Percentiles rank a stretch among this genome's conserved stretches.
Evolutionary conservation across 2,329 filamentous ascomycete species (phyloP).

Genomic region (Microdochium nivale): DNA sequence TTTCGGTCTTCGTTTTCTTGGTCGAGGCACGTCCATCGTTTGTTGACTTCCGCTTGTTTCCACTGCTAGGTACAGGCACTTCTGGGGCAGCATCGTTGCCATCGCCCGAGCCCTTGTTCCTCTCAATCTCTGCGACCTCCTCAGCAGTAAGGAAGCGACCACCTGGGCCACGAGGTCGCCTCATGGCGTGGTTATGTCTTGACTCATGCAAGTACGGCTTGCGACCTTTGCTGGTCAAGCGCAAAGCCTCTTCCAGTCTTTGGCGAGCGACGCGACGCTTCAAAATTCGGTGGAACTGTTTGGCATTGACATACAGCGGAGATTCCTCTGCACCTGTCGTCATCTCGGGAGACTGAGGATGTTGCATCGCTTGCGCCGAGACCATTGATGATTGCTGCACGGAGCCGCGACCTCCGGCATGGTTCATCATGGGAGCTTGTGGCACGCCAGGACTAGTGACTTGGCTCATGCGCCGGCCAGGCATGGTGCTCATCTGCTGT

Average conservation of each 20-base stretch:
- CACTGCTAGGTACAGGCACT: conserved; percentile 20
- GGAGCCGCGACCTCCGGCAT: conserved; percentile 41
- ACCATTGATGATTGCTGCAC: conserved; percentile 52
- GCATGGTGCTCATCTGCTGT: conserved; percentile 58
- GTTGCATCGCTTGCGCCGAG: conserved; percentile 56
- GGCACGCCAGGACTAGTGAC: conserved; percentile 67
- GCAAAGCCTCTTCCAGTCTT: conserved; percentile 83
- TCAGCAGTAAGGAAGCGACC: conserved; percentile 94
- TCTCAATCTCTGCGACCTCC: conserved; percentile 85
- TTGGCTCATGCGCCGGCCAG: conserved; percentile 64
- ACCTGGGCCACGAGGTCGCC: conserved; percentile 83
- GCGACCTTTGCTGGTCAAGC: conserved; percentile 86
- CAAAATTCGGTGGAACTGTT: conserved; percentile 95
- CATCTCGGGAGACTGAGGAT: conserved; percentile 72
- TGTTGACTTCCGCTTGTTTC: conserved; percentile 53
- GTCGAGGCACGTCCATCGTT: conserved; percentile 34
- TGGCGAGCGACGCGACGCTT: conserved; percentile 91
- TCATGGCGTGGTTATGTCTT: conserved; percentile 96
- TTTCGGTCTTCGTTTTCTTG: conserved; percentile 41
- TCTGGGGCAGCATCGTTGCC: conserved; percentile 24
- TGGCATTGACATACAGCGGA: conserved; percentile 94
- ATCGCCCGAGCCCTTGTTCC: conserved; percentile 39
- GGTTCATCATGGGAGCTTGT: conserved; percentile 69
- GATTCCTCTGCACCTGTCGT: conserved; percentile 73
- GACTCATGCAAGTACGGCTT: conserved; percentile 98